Evolutionary conservation across 768 basidiomycete genomes (phyloP).

Genomic region (Xanthoconium stramineum): DNA sequence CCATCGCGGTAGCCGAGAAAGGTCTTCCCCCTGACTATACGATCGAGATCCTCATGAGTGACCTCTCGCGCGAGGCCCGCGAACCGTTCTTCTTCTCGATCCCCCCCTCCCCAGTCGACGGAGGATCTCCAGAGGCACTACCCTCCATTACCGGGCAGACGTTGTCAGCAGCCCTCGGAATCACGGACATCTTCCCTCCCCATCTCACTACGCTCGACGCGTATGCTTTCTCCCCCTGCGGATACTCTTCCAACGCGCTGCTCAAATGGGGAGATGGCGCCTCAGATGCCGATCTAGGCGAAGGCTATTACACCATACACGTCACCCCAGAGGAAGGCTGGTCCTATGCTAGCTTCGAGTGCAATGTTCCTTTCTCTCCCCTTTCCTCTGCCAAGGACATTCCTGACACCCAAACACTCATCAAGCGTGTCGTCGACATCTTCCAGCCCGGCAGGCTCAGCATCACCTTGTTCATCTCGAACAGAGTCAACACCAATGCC

Average conservation of each 20-base stretch:
- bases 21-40: constrained; percentile 71
- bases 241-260: constrained; percentile 93
- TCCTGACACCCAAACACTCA: constrained; percentile 76
- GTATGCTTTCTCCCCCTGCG: constrained; percentile 92
- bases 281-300: constrained; percentile 40
- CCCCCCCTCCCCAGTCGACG: constrained; percentile 46
- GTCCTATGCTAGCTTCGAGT: constrained; percentile 99
- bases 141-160: constrained; percentile 29
- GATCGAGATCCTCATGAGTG: constrained; percentile 97
- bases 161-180: constrained; percentile 71
- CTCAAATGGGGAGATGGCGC: constrained; percentile 50
- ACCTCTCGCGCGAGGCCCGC: constrained; percentile 73
- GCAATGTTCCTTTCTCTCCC: constrained; percentile 77
- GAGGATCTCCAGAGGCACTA: constrained; percentile 40
- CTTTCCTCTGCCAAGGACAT: constrained; percentile 38
- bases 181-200: constrained; percentile 76
- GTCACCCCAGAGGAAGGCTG: constrained; percentile 98
- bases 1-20: constrained; percentile 16
- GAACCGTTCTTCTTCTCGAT: constrained; percentile 65
- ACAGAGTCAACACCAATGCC: constrained; percentile 42
- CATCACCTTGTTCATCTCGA: constrained; percentile 89
- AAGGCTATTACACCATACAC: constrained; percentile 98
- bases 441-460: constrained; percentile 86
- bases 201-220: constrained; percentile 84
- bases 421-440: constrained; percentile 86